Percentiles rank a stretch among this genome's conserved stretches.
phyloP scores from a whole-genome alignment of 371 early-diverging fungal species.

The Apophysomyces sp. region DNA sequence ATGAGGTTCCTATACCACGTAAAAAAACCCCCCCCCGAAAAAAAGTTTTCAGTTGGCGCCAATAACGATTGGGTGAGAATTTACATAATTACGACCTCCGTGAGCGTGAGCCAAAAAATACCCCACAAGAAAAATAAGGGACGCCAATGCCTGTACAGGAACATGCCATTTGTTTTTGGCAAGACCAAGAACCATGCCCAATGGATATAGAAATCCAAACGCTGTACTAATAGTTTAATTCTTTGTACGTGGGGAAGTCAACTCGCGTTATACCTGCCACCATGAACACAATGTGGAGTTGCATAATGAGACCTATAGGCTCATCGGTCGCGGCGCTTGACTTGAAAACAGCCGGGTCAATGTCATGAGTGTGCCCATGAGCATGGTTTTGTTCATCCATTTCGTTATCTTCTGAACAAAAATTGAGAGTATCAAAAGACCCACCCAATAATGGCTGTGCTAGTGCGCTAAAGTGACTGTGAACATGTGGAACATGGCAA shows the following conservation, averaged over 20 bases:
- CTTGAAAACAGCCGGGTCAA: slow-evolving; percentile 36
- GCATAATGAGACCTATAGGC: slow-evolving; percentile 47
- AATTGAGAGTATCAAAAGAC: not conserved
- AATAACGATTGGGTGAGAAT: no score
- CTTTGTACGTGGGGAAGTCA: not conserved
- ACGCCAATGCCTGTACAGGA: slow-evolving; percentile 57
- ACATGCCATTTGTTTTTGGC: slow-evolving; percentile 63
- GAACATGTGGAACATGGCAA: not conserved
- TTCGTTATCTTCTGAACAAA: not conserved
- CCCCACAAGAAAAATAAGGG: slow-evolving; percentile 49
- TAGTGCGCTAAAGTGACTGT: not conserved
- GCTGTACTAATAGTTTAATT: not conserved
- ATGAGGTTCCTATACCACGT: slow-evolving; percentile 43
- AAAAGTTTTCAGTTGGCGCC: no score
- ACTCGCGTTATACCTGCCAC: slow-evolving; percentile 24
- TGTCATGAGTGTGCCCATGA: slow-evolving; percentile 41
- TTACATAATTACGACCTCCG: slow-evolving; percentile 60
- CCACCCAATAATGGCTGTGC: not conserved
- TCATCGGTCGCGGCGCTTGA: slow-evolving; percentile 44
- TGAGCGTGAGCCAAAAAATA: slow-evolving; percentile 64
- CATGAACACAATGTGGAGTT: slow-evolving; percentile 46
- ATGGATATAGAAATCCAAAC: slow-evolving; percentile 44
- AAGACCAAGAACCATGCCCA: slow-evolving; percentile 64
- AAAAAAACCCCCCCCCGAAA: no score
- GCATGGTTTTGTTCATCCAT: slow-evolving; percentile 32